Evolutionary conservation across 495 filamentous ascomycete species (phyloP), one percentile per base, ranked within the genome.

Genomic region (Lepidopterella palustris): DNA sequence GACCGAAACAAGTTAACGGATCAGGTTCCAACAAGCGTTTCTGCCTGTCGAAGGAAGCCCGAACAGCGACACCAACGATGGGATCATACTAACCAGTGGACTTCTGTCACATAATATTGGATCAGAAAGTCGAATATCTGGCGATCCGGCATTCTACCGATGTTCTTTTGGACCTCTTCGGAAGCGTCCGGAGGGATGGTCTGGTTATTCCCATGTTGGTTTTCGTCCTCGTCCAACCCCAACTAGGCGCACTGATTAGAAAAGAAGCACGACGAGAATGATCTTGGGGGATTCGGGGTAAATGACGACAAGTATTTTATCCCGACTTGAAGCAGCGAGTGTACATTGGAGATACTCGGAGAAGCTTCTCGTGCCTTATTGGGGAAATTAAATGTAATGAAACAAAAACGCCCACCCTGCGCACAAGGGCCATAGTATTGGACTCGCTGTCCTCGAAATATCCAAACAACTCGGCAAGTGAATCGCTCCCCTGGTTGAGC

Each of bases 111-210:
- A 61, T 65, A 73, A 57, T 68, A 69, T 47, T 69, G 59, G 3
- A 73, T 24, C 8, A 73, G 53, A 47, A 67, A 63, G 52, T 73
- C 71, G 0, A 73, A 31, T 31, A 71, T 63, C 1, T 42, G 63
- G 10, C 67, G 65, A 13, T 42, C 28, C 13, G 65, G 67, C 40
- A 71, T 70, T 9, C 45, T 23, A 13, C 47, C 57, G 13, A 71
- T n/a, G 13, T 53, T 48, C 2, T 27, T 26, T 18, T 65, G 60
- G 3, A 66, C 60, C 2, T 48, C 51, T n/a, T 58, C 45, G 18
- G 58, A 28, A 68, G 60, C 23, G 47, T 61, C 29, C 8, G 42
- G 64, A 24, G 70, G 35, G 32, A 54, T 54, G 51, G 27, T 27
- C 31, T 11, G 20, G 26, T 54, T 54, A 11, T 9, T 2, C 13